Conservation (phyloP, 441 rosid genomes). For the Populus hybrid region DNA sequence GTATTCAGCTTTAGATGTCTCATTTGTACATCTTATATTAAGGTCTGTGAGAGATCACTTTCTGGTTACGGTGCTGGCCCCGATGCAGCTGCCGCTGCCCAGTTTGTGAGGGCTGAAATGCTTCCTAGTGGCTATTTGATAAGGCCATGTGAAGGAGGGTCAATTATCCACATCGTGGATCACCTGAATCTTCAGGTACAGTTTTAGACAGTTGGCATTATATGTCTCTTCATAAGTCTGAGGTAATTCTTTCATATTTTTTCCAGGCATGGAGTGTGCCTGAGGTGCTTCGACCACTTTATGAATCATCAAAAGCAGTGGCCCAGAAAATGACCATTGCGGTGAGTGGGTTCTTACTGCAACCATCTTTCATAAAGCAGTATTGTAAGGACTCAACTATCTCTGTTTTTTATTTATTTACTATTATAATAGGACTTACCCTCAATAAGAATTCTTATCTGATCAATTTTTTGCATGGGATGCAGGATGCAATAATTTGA, state of each 20-base stretch:
- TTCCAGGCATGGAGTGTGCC: conserved; percentile 97
- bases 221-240: neutral
- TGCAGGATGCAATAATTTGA: neutral
- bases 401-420: neutral
- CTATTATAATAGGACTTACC: neutral
- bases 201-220: neutral
- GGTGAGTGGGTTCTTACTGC: conserved; percentile 42
- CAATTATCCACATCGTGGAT: conserved; percentile 94
- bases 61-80: conserved; percentile 95
- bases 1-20: neutral
- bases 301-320: conserved; percentile 78
- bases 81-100: conserved; percentile 65
- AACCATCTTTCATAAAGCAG: neutral
- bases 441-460: neutral
- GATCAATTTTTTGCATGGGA: neutral
- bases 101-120: conserved; percentile 95
- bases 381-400: neutral
- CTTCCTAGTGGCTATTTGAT: conserved; percentile 95
- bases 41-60: conserved; percentile 98
- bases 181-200: conserved; percentile 90
- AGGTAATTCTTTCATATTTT: conserved; percentile 1
- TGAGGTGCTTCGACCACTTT: conserved; percentile 41
- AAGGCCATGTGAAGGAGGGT: conserved; percentile 98
- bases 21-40: neutral
- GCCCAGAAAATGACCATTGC: conserved; percentile 95